Base-by-base conservation (phyloP, 1,139 yeast genomes). In the Geotrichum citri-aurantii region DNA sequence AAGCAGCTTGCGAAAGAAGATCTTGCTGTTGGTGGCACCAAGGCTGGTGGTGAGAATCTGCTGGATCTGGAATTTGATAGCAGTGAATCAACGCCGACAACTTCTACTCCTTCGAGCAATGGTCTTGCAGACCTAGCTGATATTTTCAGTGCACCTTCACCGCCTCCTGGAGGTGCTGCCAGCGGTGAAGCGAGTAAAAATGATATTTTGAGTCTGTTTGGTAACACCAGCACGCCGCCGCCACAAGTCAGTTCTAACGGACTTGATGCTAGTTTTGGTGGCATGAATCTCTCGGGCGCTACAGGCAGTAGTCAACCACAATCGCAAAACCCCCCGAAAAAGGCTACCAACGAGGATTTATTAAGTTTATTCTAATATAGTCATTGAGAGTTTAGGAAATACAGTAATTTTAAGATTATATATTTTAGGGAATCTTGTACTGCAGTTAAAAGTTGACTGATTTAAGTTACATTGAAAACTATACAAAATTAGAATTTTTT, bases 1-100 rank as follows among this genome's bases (percentile, higher is more conserved):
- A 84, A 84, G 64, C 83, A 82, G 64, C 75, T 86, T 66, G 97
- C 97, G 14, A 86, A 84, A 65, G 85, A 83, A 62, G 97, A 89
- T 68, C 84, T 87, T 59, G 83, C 86, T 57, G 80, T 78, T 59
- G 83, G 81, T 62, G 61, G 66, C 14, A 58, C 59, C 14, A 64
- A 60, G 27, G 72, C 72, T 48, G 85, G 86, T 66, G 86, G 87
- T 52, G 98, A 92, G 68, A 90, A 89, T 67, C 78, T 93, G 65
- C 81, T 93, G 55, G 97, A 93, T 70, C 84, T 93, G 65, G 97
- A 88, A 67, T 87, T 83, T 63, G 83, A 70, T 19, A 75, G 68
- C 0, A 80, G 70, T 24, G 55, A 64, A 3, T 55, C 64, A 2
- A 61, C 65, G 6, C 50, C 67, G 21, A 55, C 61, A 1, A 46